Evolutionary conservation across 805 yeast species (phyloP).

Genomic region (Metschnikowia colocasiae): DNA sequence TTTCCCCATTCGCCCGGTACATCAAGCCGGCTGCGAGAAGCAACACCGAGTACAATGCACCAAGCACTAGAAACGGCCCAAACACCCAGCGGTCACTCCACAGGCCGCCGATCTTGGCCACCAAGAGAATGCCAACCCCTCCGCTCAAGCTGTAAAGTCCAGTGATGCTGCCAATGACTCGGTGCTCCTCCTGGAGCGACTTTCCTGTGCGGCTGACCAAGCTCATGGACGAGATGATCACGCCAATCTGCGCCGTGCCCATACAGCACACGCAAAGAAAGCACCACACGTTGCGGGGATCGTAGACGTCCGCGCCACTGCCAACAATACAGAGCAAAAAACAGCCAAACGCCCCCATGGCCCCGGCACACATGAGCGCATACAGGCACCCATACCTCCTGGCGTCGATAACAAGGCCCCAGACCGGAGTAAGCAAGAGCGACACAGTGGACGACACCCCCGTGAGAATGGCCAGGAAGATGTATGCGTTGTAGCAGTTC

Average conservation of each 20-base stretch:
- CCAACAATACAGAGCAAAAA: slow-evolving; percentile 26
- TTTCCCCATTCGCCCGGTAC: background rate
- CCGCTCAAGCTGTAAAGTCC: slow-evolving; percentile 70
- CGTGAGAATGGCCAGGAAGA: slow-evolving; percentile 62
- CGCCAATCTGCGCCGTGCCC: slow-evolving; percentile 62
- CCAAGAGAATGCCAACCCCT: slow-evolving; percentile 59
- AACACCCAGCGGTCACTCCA: slow-evolving; percentile 55
- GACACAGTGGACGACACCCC: slow-evolving; percentile 63
- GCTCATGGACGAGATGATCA: slow-evolving; percentile 61
- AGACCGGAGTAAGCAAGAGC: slow-evolving; percentile 57
- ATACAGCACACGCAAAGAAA: slow-evolving; percentile 41
- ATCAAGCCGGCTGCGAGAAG: background rate
- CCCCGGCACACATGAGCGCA: slow-evolving; percentile 35
- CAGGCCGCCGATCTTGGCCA: slow-evolving; percentile 60
- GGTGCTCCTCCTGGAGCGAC: slow-evolving; percentile 25
- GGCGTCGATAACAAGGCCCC: slow-evolving; percentile 56
- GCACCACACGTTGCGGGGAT: slow-evolving; percentile 35
- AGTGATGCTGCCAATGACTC: slow-evolving; percentile 60
- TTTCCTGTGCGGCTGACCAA: slow-evolving; percentile 35
- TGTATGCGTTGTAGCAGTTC: slow-evolving; percentile 59
- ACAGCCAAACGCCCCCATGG: slow-evolving; percentile 44
- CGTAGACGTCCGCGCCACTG: slow-evolving; percentile 20
- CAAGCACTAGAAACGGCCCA: slow-evolving; percentile 57
- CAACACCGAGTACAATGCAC: slow-evolving; percentile 30
- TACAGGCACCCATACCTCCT: slow-evolving; percentile 26